These are phyloP conservation scores for Pseudopyrenochaeta lycopersici DNA, from an alignment of 2,329 filamentous ascomycete genomes.

Conservation along the genomic window DNA sequence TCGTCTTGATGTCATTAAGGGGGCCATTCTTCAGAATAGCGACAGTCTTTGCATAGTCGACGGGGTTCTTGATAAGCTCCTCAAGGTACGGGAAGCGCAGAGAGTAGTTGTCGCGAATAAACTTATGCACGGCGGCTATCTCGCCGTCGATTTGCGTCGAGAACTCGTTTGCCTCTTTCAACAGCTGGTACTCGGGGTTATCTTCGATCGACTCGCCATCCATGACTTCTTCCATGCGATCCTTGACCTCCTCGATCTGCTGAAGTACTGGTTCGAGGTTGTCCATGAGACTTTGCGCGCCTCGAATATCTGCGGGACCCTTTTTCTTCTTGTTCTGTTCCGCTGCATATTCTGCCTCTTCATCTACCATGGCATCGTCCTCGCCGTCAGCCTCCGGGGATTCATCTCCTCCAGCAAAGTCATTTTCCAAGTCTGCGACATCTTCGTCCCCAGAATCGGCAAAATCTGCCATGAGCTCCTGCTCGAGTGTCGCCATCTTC, in stretches of 20 bases:
- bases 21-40: constrained; percentile 92
- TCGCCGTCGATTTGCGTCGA: constrained; percentile 95
- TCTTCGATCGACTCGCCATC: constrained; percentile 84
- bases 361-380: constrained; percentile 67
- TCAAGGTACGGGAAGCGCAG: constrained; percentile 93
- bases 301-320: constrained; percentile 77
- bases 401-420: constrained; percentile 47
- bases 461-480: constrained; percentile 92
- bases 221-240: constrained; percentile 75
- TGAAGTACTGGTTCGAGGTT: constrained; percentile 81
- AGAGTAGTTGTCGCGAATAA: constrained; percentile 95
- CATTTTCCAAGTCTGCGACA: constrained; percentile 43
- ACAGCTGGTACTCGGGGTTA: constrained; percentile 87
- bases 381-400: constrained; percentile 59
- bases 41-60: constrained; percentile 96
- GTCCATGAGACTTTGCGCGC: constrained; percentile 82
- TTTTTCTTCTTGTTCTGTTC: constrained; percentile 70
- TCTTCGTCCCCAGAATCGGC: constrained; percentile 77
- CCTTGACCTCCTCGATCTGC: constrained; percentile 59
- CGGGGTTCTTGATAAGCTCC: constrained; percentile 84
- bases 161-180: constrained; percentile 87
- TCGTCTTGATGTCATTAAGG: constrained; percentile 83
- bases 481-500: constrained; percentile 83
- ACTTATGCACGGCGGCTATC: constrained; percentile 93
- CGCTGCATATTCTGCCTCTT: constrained; percentile 63